phyloP scores from a whole-genome alignment of 495 filamentous ascomycete genomes.

The Tuber aestivum region DNA sequence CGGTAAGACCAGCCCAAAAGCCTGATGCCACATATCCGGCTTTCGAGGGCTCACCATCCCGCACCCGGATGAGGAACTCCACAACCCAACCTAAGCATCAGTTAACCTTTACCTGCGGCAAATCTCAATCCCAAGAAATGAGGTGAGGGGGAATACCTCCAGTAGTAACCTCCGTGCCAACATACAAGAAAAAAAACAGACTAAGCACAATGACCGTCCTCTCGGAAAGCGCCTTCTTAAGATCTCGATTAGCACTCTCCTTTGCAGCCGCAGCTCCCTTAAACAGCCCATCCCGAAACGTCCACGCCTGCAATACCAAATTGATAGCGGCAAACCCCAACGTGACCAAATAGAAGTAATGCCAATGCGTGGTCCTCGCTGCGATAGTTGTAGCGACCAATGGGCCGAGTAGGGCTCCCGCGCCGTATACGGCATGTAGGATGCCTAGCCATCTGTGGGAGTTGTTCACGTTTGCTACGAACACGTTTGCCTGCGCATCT shows the following conservation, averaged over 20 bases:
- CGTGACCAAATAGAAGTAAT: conserved; percentile 56
- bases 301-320: conserved; percentile 50
- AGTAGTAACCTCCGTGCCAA: conserved; percentile 45
- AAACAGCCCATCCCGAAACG: conserved; percentile 50
- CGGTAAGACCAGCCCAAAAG: conserved; percentile 76
- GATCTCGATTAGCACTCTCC: conserved; percentile 18
- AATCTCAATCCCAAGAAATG: not conserved
- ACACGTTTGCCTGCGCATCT: conserved; percentile 68
- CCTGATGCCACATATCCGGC: conserved; percentile 78
- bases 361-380: conserved; percentile 51
- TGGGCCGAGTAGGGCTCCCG: conserved; percentile 65
- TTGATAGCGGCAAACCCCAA: conserved; percentile 51
- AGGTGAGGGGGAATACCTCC: conserved; percentile 33
- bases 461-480: conserved; percentile 63
- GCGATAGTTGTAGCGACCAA: conserved; percentile 65
- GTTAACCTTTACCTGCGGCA: not conserved
- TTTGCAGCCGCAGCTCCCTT: conserved; percentile 11
- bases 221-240: conserved; percentile 25
- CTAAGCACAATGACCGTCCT: conserved; percentile 35
- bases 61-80: conserved; percentile 66
- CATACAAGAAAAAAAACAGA: conserved; percentile 47
- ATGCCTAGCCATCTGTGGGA: conserved; percentile 57
- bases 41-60: conserved; percentile 57
- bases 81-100: conserved; percentile 61
- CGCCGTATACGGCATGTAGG: conserved; percentile 65